phyloP scores from a whole-genome alignment of 495 filamentous ascomycete genomes.

The Penicillium bialowiezense region DNA sequence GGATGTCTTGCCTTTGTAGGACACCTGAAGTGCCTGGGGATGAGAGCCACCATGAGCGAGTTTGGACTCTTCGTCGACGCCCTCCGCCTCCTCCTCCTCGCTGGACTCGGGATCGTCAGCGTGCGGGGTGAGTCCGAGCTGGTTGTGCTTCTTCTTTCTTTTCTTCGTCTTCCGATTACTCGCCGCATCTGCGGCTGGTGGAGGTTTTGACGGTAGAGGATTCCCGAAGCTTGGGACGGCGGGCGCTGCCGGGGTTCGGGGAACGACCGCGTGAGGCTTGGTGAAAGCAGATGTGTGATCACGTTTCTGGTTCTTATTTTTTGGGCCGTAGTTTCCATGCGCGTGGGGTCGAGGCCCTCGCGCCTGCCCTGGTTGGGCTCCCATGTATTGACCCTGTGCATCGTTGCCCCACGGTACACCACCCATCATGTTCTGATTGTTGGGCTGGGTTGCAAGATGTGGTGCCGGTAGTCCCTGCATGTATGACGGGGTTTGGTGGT shows the following conservation, averaged over 20 bases:
- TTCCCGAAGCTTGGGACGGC: constrained; percentile 62
- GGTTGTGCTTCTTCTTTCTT: constrained; percentile 74
- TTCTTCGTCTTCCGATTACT: constrained; percentile 55
- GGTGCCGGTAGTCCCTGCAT: constrained; percentile 19
- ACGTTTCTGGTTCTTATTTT: constrained; percentile 37
- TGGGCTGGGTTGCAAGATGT: constrained; percentile 22
- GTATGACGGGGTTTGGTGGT: constrained; percentile 27
- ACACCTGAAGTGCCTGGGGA: constrained; percentile 39
- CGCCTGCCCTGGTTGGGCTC: constrained; percentile 20
- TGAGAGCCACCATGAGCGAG: constrained; percentile 32
- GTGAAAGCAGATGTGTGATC: constrained; percentile 42
- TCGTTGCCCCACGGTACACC: constrained; percentile 59
- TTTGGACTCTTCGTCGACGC: constrained; percentile 63
- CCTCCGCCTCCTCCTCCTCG: constrained; percentile 58
- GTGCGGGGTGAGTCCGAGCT: constrained; percentile 75
- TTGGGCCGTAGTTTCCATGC: constrained; percentile 38
- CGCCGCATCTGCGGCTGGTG: constrained; percentile 36
- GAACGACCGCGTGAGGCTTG: constrained; percentile 35
- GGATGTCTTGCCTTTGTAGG: constrained; percentile 39
- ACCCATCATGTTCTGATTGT: constrained; percentile 53
- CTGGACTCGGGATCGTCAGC: constrained; percentile 70
- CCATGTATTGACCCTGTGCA: constrained; percentile 24
- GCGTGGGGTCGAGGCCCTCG: constrained; percentile 44
- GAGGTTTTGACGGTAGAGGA: constrained; percentile 60
- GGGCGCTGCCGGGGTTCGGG: constrained; percentile 50